These are phyloP conservation scores for Calonectria fujianensis DNA, from an alignment of 2,329 filamentous ascomycete species.

Conservation along the genomic window DNA sequence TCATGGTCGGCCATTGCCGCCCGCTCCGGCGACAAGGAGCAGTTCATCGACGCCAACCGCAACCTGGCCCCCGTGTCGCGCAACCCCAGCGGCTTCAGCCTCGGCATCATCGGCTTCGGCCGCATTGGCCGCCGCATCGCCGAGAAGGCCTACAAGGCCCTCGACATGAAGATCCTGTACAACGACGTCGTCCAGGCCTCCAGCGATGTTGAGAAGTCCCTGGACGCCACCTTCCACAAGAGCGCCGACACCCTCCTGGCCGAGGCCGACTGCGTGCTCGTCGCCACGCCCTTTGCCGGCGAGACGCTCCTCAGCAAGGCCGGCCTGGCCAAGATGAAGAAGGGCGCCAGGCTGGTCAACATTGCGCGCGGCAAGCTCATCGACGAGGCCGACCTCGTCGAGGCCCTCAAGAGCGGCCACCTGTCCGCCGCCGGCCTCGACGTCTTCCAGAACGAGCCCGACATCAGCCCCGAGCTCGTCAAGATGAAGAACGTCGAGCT, in stretches of 20 bases:
- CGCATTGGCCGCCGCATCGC: slow-evolving; percentile 53
- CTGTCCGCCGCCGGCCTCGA: slow-evolving; percentile 80
- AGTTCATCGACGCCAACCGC: slow-evolving; percentile 51
- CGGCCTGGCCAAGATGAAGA: slow-evolving; percentile 82
- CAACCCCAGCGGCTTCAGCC: slow-evolving; percentile 51
- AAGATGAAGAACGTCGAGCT: slow-evolving; percentile 55
- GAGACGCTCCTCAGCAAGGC: slow-evolving; percentile 61
- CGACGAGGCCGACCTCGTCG: slow-evolving; percentile 81
- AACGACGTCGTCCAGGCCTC: slow-evolving; percentile 53
- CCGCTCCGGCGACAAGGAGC: slow-evolving; percentile 51
- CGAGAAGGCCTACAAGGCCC: slow-evolving; percentile 54
- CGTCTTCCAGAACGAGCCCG: slow-evolving; percentile 82
- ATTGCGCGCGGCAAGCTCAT: slow-evolving; percentile 84
- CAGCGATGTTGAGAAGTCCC: slow-evolving; percentile 37
- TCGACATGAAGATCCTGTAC: slow-evolving; percentile 56
- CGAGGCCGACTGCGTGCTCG: slow-evolving; percentile 52
- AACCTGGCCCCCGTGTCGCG: slow-evolving; percentile 52
- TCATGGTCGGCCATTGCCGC: slow-evolving; percentile 54
- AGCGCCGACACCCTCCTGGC: slow-evolving; percentile 49
- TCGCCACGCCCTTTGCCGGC: slow-evolving; percentile 52
- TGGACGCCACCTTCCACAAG: slow-evolving; percentile 49
- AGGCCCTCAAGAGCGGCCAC: slow-evolving; percentile 76
- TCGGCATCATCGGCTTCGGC: slow-evolving; percentile 54
- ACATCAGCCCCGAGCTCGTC: slow-evolving; percentile 52
- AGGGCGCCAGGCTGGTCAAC: slow-evolving; percentile 81